Base-by-base conservation (phyloP, 2,329 filamentous ascomycete species). In the Claviceps pazoutovae region DNA sequence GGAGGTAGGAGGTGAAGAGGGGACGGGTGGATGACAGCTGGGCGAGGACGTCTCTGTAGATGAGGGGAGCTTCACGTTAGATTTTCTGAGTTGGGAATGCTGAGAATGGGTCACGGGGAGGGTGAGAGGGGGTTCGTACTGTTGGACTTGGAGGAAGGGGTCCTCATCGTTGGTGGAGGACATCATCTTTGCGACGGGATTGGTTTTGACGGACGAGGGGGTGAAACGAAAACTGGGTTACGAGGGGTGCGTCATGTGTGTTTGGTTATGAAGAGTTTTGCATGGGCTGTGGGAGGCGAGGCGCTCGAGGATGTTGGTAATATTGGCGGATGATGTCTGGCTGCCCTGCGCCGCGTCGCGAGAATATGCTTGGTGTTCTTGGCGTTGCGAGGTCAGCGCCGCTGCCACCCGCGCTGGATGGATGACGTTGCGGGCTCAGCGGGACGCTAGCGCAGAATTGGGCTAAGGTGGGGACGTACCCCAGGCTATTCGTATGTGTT, bases 1-100 rank as follows among this genome's bases (percentile, higher is more conserved):
- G 91, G 44, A 95, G 79, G 73, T 95, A 98, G 16, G 90, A 96
- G 57, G 86, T 83, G 75, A 96, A 96, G 53, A 96, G 82, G 50
- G 90, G 84, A 9, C 91, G 84, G 50, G 88, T 86, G 14, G 80
- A 81, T 58, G 84, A 78, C 57, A 98, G 82, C 55, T 94, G 86
- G 56, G 82, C 73, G 58, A 95, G 83, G 59, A 97, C 88, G 71
- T 98, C 93, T 70, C 89, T 46, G 44, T 17, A 42, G 39, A 42
- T 17, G 1, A 11, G 21, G 16, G 5, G 16, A n/a, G 16, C n/a
- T 39, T 39, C 3, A 9, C 5, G 38, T 39, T 9, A 39, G 38
- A 16, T 39, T n/a, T n/a, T 3, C n/a, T 6, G 30, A 34, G 9
- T 34, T 8, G 30, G 9, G 9, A 9, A 34, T 34, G 30, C 30